Conservation (phyloP, 164 flowering plant species). For the Tetracentron sinense region DNA sequence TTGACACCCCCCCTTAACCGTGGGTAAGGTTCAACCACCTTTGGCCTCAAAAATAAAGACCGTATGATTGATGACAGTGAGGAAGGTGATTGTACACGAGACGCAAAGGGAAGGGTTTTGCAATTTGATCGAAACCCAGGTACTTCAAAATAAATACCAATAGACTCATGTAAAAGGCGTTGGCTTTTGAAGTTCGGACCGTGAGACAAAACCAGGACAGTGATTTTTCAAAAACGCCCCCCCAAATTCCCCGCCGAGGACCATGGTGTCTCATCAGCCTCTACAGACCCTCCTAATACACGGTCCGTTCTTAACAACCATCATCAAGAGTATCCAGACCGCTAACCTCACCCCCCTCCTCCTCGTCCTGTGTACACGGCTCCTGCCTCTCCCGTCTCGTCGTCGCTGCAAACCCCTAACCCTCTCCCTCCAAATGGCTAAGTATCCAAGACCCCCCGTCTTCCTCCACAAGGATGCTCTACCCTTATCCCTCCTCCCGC, state of each 20-base stretch:
- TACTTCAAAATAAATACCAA: not conserved
- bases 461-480: not conserved
- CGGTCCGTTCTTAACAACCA: not conserved
- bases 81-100: too few relatives aligned
- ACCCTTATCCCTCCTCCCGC: not conserved
- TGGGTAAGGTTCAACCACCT: too few relatives aligned
- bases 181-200: not conserved
- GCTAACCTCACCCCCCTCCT: not conserved
- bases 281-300: not conserved
- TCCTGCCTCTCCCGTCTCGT: not conserved
- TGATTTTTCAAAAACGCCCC: not conserved
- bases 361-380: not conserved
- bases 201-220: not conserved
- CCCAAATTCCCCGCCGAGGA: not conserved
- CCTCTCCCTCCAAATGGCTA: not conserved
- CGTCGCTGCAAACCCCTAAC: not conserved
- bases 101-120: not conserved
- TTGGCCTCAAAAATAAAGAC: too few relatives aligned
- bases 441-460: not conserved
- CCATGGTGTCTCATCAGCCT: not conserved
- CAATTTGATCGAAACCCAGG: not conserved
- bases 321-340: not conserved
- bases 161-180: not conserved
- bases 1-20: too few relatives aligned
- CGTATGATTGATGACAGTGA: too few relatives aligned